Conservation (phyloP, 495 filamentous ascomycete genomes). For the Talaromyces nanjingensis region DNA sequence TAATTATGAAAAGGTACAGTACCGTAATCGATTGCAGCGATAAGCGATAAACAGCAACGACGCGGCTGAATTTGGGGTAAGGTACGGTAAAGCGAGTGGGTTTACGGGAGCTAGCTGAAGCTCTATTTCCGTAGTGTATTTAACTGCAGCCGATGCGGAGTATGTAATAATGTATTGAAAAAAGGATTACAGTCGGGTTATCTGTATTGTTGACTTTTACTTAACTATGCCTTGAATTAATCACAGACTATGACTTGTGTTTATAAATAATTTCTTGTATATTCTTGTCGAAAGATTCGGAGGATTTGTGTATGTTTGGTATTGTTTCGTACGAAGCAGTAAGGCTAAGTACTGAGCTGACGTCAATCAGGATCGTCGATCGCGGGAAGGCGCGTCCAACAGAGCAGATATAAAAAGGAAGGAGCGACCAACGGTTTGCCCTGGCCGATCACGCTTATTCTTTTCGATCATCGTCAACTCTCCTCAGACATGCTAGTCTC, state of each 20-base stretch:
- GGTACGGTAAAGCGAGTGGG: neutral
- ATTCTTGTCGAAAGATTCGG: neutral
- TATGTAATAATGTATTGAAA: neutral
- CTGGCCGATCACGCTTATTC: neutral
- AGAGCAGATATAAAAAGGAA: neutral
- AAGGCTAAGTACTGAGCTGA: neutral
- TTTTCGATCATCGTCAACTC: neutral
- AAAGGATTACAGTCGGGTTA: neutral
- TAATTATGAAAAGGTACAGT: neutral
- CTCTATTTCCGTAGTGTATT: neutral
- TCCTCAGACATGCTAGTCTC: conserved; percentile 30
- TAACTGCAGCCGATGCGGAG: neutral
- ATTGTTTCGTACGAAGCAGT: neutral
- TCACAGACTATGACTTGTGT: neutral
- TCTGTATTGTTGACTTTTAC: neutral
- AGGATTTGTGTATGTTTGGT: neutral
- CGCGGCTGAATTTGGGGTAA: neutral
- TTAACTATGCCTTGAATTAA: neutral
- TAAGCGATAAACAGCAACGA: neutral
- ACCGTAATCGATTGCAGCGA: neutral
- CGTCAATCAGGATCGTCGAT: neutral
- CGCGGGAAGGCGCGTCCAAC: neutral
- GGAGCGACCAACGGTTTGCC: neutral
- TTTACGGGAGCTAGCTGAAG: neutral
- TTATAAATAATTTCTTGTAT: neutral